Evolutionary conservation across 768 basidiomycete genomes (phyloP).

Genomic region (Calocera viscosa): DNA sequence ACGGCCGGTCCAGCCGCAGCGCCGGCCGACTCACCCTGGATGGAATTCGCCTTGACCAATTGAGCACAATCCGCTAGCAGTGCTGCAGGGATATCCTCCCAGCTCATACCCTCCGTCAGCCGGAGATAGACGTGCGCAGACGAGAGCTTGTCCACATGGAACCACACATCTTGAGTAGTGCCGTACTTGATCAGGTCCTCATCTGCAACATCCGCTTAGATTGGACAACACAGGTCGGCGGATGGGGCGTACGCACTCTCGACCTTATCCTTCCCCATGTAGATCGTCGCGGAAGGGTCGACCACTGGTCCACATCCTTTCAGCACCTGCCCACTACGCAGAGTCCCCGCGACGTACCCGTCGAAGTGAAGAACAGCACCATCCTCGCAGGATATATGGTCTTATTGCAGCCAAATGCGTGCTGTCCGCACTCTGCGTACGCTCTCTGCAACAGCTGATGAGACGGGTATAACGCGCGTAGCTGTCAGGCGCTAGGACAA

Average conservation of each 20-base stretch:
- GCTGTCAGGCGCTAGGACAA: no score
- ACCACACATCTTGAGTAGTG: slow-evolving; percentile 36
- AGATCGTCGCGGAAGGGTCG: slow-evolving; percentile 56
- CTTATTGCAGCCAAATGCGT: no score
- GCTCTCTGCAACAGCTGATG: no score
- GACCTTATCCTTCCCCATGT: slow-evolving; percentile 96
- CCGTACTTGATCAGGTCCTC: slow-evolving; percentile 89
- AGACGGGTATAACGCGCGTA: no score
- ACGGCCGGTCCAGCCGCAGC: no score
- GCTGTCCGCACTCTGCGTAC: no score
- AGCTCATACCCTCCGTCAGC: slow-evolving; percentile 62
- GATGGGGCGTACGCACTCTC: slow-evolving; percentile 53
- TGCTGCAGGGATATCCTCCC: slow-evolving; percentile 75
- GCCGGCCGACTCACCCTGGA: slow-evolving; percentile 82
- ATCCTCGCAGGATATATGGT: no score
- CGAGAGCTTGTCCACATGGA: slow-evolving; percentile 95
- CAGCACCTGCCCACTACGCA: background rate
- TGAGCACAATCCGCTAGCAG: slow-evolving; percentile 81
- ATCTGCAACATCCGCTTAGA: slow-evolving; percentile 38
- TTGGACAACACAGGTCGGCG: background rate
- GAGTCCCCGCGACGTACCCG: slow-evolving; percentile 25
- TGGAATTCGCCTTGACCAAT: slow-evolving; percentile 94
- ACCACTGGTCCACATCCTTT: slow-evolving; percentile 32
- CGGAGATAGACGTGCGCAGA: slow-evolving; percentile 97
- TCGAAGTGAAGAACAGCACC: slow-evolving; percentile 55